These are phyloP conservation scores for Xylaria castorea DNA, from an alignment of 495 filamentous ascomycete species.

Conservation along the genomic window DNA sequence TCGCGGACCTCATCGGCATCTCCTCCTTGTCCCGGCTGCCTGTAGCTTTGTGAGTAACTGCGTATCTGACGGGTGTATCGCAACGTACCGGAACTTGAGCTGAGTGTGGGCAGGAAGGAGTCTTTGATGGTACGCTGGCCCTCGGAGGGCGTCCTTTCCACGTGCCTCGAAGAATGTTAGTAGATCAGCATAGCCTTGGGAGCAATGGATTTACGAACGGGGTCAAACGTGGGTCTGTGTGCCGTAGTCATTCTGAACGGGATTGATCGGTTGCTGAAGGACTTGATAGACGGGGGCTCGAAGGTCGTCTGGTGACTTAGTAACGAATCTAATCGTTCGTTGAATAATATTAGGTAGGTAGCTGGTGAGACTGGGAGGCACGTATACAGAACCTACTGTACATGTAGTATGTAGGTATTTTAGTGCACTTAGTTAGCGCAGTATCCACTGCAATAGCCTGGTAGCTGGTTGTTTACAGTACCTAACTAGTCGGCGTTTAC, in stretches of 20 bases:
- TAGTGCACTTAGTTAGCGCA: neutral
- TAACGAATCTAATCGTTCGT: neutral
- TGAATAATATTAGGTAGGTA: too few relatives aligned
- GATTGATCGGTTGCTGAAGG: slow-evolving; percentile 11
- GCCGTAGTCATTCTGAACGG: slow-evolving; percentile 70
- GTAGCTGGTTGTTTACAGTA: neutral
- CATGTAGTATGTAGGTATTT: too few relatives aligned
- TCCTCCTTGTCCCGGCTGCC: slow-evolving; percentile 87
- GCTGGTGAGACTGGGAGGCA: neutral
- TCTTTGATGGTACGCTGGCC: slow-evolving; percentile 95
- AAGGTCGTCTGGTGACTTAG: neutral
- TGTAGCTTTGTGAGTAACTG: slow-evolving; percentile 34
- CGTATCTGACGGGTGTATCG: neutral
- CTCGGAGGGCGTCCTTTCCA: slow-evolving; percentile 93
- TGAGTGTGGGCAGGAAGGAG: slow-evolving; percentile 91
- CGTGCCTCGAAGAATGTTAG: slow-evolving; percentile 67
- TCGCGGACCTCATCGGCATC: slow-evolving; percentile 82
- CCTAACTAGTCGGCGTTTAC: neutral
- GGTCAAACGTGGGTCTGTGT: slow-evolving; percentile 93
- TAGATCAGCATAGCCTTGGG: slow-evolving; percentile 10
- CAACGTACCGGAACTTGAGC: slow-evolving; percentile 77
- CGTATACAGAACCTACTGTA: too few relatives aligned
- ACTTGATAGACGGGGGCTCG: slow-evolving; percentile 4
- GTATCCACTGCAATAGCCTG: slow-evolving; percentile 1
- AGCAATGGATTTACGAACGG: slow-evolving; percentile 58